Base-by-base conservation (phyloP, 805 yeast genomes). In the Spathaspora boniae region DNA sequence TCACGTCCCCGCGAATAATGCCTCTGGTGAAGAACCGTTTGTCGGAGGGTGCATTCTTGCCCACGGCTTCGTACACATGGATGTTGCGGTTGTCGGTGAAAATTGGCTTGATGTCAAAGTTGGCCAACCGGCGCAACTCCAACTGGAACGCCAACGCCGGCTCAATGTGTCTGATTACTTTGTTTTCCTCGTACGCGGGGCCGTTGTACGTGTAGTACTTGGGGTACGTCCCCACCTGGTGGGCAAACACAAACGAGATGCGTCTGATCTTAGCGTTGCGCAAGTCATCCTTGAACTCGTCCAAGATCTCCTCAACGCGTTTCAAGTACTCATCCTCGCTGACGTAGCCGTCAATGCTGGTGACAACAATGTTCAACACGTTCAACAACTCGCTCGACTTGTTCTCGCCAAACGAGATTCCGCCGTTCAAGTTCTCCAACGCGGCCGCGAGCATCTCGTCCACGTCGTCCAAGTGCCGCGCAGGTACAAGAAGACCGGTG, bases 141-240 rank as follows among this genome's bases (percentile, higher is more conserved):
- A 93, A 76, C 70, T 93, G 98, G 84, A 80, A 93, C 34, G 98
- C 98, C 53, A 91, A 73, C 27, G 98, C 96, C 16, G 99, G 99
- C 64, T 93, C 98, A 50, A 93, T 88, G 60, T 93, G 97, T 70
- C 99, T 88, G 59, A 93, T 85, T 15, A 89, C 89, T 64, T 82
- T 79, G 68, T 93, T 95, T 68, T 93, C 99, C 23, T 51, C 53
- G 58, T 84, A 93, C 24, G 74, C 73, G 34, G 95, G 95, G 43
- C 91, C 95, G 54, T 85, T 86, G 76, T 86, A 93, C 25, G 98
- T 93, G 70, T 82, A 93, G 71, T 91, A 93, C 62, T 84, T 86
- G 51, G 98, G 98, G 63, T 91, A 89, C 33, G 84, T 60, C 45
- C 98, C 98, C 51, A 79, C 80, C 36, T 72, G 75, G 58, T 80